Conservation (phyloP, 768 basidiomycete genomes). For the Russula sp. region DNA sequence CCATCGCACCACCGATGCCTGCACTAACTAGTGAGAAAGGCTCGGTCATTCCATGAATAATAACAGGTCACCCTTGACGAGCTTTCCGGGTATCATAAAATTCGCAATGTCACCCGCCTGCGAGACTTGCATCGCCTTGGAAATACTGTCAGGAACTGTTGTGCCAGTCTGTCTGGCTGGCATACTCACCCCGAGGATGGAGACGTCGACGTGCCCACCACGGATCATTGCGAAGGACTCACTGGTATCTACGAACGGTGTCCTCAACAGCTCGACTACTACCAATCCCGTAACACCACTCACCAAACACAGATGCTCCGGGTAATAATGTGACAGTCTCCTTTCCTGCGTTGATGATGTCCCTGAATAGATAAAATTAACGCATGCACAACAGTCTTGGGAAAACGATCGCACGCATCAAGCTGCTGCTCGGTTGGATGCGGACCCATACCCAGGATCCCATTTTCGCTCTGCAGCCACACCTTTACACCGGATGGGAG, state of each 20-base stretch:
- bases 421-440: constrained; percentile 75
- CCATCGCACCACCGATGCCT: constrained; percentile 97
- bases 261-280: not conserved
- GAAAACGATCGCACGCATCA: constrained; percentile 54
- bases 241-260: constrained; percentile 57
- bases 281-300: constrained; percentile 22
- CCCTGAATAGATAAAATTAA: constrained; percentile 36
- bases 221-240: constrained; percentile 98
- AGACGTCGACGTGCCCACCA: constrained; percentile 89
- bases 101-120: constrained; percentile 92
- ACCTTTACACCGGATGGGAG: constrained; percentile 65
- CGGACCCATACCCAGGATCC: constrained; percentile 85
- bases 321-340: constrained; percentile 90
- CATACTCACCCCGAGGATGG: constrained; percentile 77
- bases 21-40: constrained; percentile 3
- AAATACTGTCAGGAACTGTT: not conserved
- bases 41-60: not conserved
- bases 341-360: constrained; percentile 92
- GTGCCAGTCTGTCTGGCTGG: not conserved
- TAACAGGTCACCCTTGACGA: constrained; percentile 55
- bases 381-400: not conserved
- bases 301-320: constrained; percentile 86
- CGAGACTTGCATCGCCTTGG: constrained; percentile 93
- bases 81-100: constrained; percentile 97
- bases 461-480: constrained; percentile 91